Evolutionary conservation across 495 filamentous ascomycete species (phyloP), one percentile per base, ranked within the genome.

Genomic region (Aspergillus cristatus): DNA sequence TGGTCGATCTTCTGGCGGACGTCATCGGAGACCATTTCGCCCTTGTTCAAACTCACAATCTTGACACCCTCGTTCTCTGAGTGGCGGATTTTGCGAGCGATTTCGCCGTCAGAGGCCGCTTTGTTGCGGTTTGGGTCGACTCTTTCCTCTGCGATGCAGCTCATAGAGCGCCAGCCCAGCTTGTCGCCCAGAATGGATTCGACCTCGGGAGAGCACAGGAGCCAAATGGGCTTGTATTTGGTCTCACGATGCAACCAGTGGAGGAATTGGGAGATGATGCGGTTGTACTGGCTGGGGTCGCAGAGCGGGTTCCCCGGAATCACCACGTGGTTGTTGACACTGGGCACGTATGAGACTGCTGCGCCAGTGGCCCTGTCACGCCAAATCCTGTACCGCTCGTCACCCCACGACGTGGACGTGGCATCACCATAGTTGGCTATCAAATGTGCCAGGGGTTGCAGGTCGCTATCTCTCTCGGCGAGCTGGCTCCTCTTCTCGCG

Each of bases 391-490:
- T 82, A 89, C 11, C 84, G 76, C 5, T 84, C 79, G 54, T 94
- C 86, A 14, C 84, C 74, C 82, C 84, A 94, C 1, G 84, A 85
- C 0, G 85, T 94, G 43, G 89, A 86, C 11, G 85, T 83, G 12
- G 86, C 84, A 54, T 91, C 86, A 34, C 86, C 86, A 43, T 94
- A 94, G 58, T 91, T 94, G 42, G 81, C 83, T 50, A 91, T 79
- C 32, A 91, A 74, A 42, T 90, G 79, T 49, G 85, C 83, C 15
- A 94, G 53, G 4, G 82, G 69, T 33, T 85, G 86, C 18, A 84
- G 64, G 35, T 79, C 70, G 2, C 69, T 65, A 28, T 58, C 48
- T 22, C 61, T 67, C 25, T 43, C 50, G 37, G 51, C 70, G 46
- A 63, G 31, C 3, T 58, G 58, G 10, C 49, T 42, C 26, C 45